Evolutionary conservation across 2,329 filamentous ascomycete species (phyloP), one percentile per base, ranked within the genome.

Genomic region (Colletotrichum neosansevieriae): DNA sequence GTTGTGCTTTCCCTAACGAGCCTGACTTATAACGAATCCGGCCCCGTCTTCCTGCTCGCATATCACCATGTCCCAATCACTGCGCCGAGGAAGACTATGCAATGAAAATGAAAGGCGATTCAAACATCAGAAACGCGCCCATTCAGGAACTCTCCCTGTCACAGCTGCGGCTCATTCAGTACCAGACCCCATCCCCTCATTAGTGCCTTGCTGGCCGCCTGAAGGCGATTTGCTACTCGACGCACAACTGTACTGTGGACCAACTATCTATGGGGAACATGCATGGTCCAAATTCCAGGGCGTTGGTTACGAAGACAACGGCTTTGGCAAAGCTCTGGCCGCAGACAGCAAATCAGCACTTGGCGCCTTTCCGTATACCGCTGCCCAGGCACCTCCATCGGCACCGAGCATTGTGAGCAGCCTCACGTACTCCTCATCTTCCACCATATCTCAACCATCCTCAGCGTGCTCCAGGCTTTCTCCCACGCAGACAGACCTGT

Each of bases 391-490:
- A 11, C 32, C 54, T 38, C 54, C 54, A 2, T 50, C 50, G n/a
- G 71, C 74, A 7, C 61, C 72, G 67, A 78, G 75, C 71, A 74
- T 71, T 5, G 66, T 71, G 10, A 76, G 76, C 57, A 71, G 70
- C 34, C 72, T 75, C 42, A 75, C 73, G 4, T 70, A 68, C 53
- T 72, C 72, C 0, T 72, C 73, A 1, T 62, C 71, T 11, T 71
- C 72, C 13, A 67, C 61, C 21, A 42, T 51, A 10, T 73, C 71
- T 1, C 71, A 72, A 42, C 65, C 69, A 0, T 78, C 76, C 1
- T 78, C 78, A 4, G 71, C 72, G 3, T 74, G 75, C 10, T 78
- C 76, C 3, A 72, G 75, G 3, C 44, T 75, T 6, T 79, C 78
- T 0, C 74, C 77, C 2, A 67, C 76, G 0, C 73, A 73, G n/a